Conservation (phyloP, 306 rosid genomes). For the Delonix regia region DNA sequence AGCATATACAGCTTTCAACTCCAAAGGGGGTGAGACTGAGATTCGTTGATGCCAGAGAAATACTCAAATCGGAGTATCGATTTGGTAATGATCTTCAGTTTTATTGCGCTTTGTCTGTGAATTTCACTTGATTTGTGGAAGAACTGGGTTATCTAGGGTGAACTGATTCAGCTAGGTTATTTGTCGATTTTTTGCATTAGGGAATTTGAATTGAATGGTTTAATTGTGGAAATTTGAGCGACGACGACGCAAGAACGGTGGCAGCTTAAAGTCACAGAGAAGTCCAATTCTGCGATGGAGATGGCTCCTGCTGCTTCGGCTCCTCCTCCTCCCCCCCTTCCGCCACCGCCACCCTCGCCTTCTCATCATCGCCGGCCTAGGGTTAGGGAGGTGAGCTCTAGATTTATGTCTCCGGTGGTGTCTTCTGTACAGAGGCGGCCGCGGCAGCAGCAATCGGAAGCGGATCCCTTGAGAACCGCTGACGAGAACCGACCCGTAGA, state of each 20-base stretch:
- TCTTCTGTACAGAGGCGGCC: slow-evolving; percentile 43
- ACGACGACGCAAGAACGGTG: slow-evolving; percentile 33
- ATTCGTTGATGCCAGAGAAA: background rate
- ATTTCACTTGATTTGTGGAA: background rate
- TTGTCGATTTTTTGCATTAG: background rate
- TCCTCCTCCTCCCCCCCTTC: slow-evolving; percentile 56
- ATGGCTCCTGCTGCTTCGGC: background rate
- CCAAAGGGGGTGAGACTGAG: background rate
- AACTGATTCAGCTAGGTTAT: background rate
- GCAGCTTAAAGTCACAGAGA: slow-evolving; percentile 15
- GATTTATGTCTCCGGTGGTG: slow-evolving; percentile 74
- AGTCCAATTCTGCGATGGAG: slow-evolving; percentile 19
- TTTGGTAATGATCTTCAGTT: background rate
- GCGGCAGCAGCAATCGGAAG: slow-evolving; percentile 45
- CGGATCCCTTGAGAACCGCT: slow-evolving; percentile 49
- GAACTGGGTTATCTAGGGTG: background rate
- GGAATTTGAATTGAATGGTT: slow-evolving; percentile 32
- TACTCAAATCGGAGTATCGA: background rate
- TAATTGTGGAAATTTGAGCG: slow-evolving; percentile 11
- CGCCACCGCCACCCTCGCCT: slow-evolving; percentile 47
- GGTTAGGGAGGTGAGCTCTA: slow-evolving; percentile 87
- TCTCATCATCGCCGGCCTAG: slow-evolving; percentile 66
- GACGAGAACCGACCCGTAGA: slow-evolving; percentile 56
- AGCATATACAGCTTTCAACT: background rate
- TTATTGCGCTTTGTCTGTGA: background rate